Conservation (phyloP, 495 filamentous ascomycete genomes). For the Pyrenula massariospora region DNA sequence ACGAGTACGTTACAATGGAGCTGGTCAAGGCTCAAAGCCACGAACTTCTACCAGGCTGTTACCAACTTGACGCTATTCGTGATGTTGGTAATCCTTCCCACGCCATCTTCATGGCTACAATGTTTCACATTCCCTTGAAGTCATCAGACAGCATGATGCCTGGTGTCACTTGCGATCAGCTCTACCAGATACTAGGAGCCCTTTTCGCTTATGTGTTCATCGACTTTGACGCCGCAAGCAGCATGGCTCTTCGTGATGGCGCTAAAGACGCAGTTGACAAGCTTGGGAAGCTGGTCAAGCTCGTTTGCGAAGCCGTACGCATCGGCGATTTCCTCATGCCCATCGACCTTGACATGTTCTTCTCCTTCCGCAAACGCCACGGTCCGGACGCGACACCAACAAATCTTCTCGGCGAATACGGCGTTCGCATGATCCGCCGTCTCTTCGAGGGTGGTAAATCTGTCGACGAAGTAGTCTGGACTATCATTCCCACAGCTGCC, state of each 20-base stretch:
- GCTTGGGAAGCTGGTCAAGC: constrained; percentile 48
- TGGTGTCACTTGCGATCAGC: constrained; percentile 66
- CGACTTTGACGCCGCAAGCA: constrained; percentile 39
- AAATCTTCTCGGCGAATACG: constrained; percentile 50
- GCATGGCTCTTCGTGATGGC: constrained; percentile 46
- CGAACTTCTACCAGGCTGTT: constrained; percentile 37
- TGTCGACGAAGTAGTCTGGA: constrained; percentile 60
- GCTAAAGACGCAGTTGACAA: constrained; percentile 49
- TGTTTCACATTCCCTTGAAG: constrained; percentile 68
- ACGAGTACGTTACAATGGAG: constrained; percentile 47
- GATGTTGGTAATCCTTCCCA: constrained; percentile 67
- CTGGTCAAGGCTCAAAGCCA: constrained; percentile 55
- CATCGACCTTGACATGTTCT: constrained; percentile 26
- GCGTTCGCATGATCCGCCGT: constrained; percentile 55
- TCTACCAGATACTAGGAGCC: constrained; percentile 62
- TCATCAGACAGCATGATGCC: constrained; percentile 54
- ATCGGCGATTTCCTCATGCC: constrained; percentile 41
- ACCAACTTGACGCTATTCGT: constrained; percentile 65
- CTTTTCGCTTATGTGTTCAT: constrained; percentile 50
- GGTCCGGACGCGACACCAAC: constrained; percentile 7
- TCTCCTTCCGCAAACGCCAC: constrained; percentile 36
- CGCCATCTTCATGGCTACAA: constrained; percentile 56
- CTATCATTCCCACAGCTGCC: constrained; percentile 48
- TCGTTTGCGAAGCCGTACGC: constrained; percentile 54
- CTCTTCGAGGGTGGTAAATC: constrained; percentile 54